Evolutionary conservation across 768 basidiomycete species (phyloP), one percentile per base, ranked within the genome.

Genomic region (Auriculariales sp.): DNA sequence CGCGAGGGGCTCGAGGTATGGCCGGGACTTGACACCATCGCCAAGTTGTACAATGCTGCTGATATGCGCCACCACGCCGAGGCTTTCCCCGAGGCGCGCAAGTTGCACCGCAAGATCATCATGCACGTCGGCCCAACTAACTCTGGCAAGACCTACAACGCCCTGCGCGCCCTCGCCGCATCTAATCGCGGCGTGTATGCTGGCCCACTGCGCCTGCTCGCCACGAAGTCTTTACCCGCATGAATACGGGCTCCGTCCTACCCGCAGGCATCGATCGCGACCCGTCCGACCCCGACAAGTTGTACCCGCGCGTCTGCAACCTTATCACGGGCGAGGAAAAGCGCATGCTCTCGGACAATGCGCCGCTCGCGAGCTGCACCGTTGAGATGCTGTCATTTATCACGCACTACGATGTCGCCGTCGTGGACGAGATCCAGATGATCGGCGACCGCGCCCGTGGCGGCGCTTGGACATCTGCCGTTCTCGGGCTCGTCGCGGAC

Each of bases 81-180:
- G 32, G 39, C 24, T 9, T 57, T 52, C 31, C 51, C 63, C 33
- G 50, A 52, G 1, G 79, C 90, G 0, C 78, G 94, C 9, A 58
- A 62, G 10, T 66, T 80, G 54, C 72, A 70, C 15, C 75, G 93
- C 17, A 87, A 81, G 56, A 69, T 98, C 56, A 83, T 93, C 62
- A 81, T 98, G 71, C 94, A 99, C 58, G 90, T 99, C 33, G 95
- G 94, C 0, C 95, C 95, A 0, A 98, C 95, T 22, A 99, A 98
- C 64, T 89, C 87, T 54, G 95, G 94, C 28, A 99, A 99, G 68
- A 99, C 94, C 0, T 81, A 98, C 59, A 81, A 85, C 58, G 95
- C 94, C 0, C 68, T 99, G 7, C 81, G 88, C 36, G 89, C 92
- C 0, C 74, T 99, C 2, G 86, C 90, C 0, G 77, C 79, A 3